These are phyloP conservation scores for Penicillium sp. DNA, from an alignment of 2,329 filamentous ascomycete species.

Conservation along the genomic window DNA sequence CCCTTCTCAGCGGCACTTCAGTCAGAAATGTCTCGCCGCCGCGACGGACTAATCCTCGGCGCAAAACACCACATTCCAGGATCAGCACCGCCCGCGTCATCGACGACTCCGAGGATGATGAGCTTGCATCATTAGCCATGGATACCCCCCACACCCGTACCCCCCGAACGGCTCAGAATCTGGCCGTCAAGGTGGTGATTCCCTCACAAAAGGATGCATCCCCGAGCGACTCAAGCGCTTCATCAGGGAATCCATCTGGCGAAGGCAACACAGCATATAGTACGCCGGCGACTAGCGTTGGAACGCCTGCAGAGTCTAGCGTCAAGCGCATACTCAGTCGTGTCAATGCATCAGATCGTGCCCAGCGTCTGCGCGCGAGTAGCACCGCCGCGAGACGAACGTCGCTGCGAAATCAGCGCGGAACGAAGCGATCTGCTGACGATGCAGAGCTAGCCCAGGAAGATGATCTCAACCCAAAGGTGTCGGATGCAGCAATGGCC, in stretches of 20 bases:
- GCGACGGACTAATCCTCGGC: conserved; percentile 6
- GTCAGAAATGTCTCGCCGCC: conserved; percentile 10
- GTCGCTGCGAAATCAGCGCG: conserved; percentile 9
- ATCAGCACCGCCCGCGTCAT: conserved; percentile 12
- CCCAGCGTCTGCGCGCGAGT: conserved; percentile 45
- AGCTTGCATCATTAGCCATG: conserved; percentile 7
- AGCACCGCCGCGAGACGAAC: conserved; percentile 40
- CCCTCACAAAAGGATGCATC: conserved; percentile 22
- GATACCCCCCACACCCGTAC: conserved; percentile 3
- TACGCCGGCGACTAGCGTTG: conserved; percentile 57
- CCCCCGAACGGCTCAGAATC: background rate
- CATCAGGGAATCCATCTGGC: conserved; percentile 34
- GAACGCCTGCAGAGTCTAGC: conserved; percentile 48
- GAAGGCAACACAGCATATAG: conserved; percentile 49
- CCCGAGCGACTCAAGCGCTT: conserved; percentile 30
- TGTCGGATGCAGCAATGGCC: conserved; percentile 50
- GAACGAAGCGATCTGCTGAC: conserved; percentile 40
- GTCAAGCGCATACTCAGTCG: conserved; percentile 23
- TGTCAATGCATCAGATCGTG: conserved; percentile 43
- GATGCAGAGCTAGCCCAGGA: conserved; percentile 40
- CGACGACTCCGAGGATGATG: conserved; percentile 16
- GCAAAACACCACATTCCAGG: conserved; percentile 13
- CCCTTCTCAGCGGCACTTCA: conserved; percentile 11
- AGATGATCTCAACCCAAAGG: conserved; percentile 29
- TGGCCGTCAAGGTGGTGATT: conserved; percentile 25